A percentile compares a stretch with the other conserved stretches of the same genome.
These are phyloP conservation scores for Phytopythium oedochilum DNA, from an alignment of 352 stramenopile genomes.

Conservation along the genomic window DNA sequence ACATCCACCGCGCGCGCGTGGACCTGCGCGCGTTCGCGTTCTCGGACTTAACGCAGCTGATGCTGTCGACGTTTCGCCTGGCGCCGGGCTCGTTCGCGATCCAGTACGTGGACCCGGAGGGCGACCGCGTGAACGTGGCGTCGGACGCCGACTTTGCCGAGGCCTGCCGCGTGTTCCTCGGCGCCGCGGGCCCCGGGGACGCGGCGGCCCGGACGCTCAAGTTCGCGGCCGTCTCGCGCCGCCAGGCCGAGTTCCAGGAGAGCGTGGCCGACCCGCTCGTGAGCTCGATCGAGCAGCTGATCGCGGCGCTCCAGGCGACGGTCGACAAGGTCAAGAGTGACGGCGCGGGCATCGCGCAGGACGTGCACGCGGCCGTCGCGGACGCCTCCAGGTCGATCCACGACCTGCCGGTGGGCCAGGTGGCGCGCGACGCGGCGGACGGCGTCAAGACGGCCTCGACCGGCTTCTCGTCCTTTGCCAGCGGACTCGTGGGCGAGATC, in stretches of 20 bases:
- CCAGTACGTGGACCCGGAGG: slow-evolving; percentile 78
- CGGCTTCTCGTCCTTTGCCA: slow-evolving; percentile 65
- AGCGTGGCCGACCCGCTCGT: slow-evolving; percentile 72
- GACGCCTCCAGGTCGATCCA: slow-evolving; percentile 36
- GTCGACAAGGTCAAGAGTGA: slow-evolving; percentile 83
- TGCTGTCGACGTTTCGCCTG: slow-evolving; percentile 60
- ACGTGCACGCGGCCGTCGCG: slow-evolving; percentile 15
- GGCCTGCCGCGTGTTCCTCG: slow-evolving; percentile 52
- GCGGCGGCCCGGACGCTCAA: slow-evolving; percentile 47
- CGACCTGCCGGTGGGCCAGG: slow-evolving; percentile 35
- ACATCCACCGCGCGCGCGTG: slow-evolving; percentile 75
- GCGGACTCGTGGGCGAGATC: slow-evolving; percentile 71
- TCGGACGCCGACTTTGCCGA: slow-evolving; percentile 64
- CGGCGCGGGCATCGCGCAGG: slow-evolving; percentile 47
- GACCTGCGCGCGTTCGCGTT: slow-evolving; percentile 47
- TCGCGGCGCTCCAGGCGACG: slow-evolving; percentile 62
- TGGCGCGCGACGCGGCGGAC: slow-evolving; percentile 32
- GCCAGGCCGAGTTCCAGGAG: slow-evolving; percentile 64
- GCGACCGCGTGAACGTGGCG: slow-evolving; percentile 67
- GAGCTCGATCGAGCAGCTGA: slow-evolving; percentile 75
- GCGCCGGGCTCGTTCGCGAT: slow-evolving; percentile 42
- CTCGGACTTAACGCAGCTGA: slow-evolving; percentile 37
- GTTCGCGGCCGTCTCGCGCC: slow-evolving; percentile 55
- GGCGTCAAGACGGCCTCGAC: slow-evolving; percentile 35
- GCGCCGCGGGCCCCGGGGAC: slow-evolving; percentile 7